phyloP scores from a whole-genome alignment of 768 basidiomycete genomes.

The Sporobolomyces pararoseus region DNA sequence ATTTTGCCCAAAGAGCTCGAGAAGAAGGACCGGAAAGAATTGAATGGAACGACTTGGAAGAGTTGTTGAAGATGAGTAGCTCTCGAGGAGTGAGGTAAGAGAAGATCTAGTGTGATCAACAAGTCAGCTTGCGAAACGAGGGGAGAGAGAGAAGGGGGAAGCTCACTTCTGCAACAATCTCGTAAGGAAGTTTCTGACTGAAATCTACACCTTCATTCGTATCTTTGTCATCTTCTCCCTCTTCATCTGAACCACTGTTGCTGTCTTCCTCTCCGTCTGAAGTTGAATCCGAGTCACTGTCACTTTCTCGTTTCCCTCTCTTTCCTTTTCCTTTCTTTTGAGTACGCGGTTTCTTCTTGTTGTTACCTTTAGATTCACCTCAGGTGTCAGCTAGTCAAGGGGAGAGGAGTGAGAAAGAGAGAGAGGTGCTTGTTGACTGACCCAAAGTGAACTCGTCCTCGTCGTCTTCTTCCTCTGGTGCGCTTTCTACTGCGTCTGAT shows the following conservation, averaged over 20 bases:
- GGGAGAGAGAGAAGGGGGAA: background rate
- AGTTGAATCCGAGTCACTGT: background rate
- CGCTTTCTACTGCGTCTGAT: too few species aligned
- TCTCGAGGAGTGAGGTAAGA: background rate
- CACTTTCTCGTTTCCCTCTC: background rate
- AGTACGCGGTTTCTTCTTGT: background rate
- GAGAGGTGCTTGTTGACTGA: too few species aligned
- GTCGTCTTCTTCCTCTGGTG: too few species aligned
- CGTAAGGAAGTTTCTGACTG: background rate
- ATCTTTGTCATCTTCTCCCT: too few species aligned
- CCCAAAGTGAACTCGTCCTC: too few species aligned
- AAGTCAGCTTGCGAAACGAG: background rate
- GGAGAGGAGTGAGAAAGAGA: too few species aligned
- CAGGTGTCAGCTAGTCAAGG: too few species aligned
- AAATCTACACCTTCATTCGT: background rate
- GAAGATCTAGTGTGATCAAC: slow-evolving; percentile 4
- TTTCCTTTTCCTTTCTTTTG: background rate
- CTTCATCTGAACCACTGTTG: background rate
- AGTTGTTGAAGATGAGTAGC: background rate
- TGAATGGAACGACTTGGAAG: background rate
- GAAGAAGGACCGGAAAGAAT: background rate
- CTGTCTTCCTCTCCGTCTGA: background rate
- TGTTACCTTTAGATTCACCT: background rate
- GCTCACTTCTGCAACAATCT: background rate
- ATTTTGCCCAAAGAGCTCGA: background rate